phyloP scores from a whole-genome alignment of 371 early-diverging fungal genomes.

The Lichtheimia corymbifera region DNA sequence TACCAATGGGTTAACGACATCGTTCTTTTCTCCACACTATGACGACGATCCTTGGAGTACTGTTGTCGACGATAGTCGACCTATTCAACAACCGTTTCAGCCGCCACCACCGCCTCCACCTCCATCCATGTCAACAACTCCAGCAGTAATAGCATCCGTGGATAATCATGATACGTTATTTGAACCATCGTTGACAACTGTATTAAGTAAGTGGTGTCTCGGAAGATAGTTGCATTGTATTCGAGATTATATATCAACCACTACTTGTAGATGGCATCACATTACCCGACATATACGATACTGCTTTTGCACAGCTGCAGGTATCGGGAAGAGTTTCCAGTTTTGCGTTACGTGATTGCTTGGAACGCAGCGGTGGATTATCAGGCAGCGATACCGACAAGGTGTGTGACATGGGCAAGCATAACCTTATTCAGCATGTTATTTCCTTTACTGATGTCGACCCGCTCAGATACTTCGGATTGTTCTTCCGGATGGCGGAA shows the following conservation, averaged over 20 bases:
- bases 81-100: neutral
- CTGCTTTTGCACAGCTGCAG: conserved; percentile 55
- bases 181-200: conserved; percentile 16
- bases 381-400: conserved; percentile 53
- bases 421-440: neutral
- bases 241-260: neutral
- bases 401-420: conserved; percentile 38
- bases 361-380: conserved; percentile 51
- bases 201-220: conserved; percentile 17
- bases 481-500: conserved; percentile 51
- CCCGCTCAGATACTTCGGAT: conserved; percentile 40
- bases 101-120: no score
- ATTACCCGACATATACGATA: conserved; percentile 59
- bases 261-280: conserved; percentile 52
- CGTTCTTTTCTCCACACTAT: conserved; percentile 18
- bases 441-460: neutral
- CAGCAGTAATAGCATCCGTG: neutral
- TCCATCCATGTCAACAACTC: no score
- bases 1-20: conserved; percentile 6
- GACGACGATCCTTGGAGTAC: conserved; percentile 24
- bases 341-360: conserved; percentile 50
- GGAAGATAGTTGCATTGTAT: neutral
- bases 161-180: conserved; percentile 1
- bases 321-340: conserved; percentile 54
- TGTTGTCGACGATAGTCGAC: neutral